Evolutionary conservation across 345 rosid genomes (phyloP).

Genomic region (Citrus sp.): DNA sequence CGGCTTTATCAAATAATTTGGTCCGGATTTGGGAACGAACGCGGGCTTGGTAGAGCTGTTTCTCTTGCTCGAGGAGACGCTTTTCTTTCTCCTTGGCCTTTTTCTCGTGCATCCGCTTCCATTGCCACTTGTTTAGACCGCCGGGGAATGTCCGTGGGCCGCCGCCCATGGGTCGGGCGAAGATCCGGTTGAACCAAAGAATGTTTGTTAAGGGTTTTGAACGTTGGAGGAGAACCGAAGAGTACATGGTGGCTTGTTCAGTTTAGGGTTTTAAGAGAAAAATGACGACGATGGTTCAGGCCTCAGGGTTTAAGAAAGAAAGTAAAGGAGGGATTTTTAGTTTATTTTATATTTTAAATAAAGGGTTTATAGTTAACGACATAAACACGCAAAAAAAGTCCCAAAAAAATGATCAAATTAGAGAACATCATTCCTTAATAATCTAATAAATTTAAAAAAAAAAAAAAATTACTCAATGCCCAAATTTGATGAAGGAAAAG

Average conservation of each 20-base stretch:
- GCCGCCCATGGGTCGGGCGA: conserved; percentile 77
- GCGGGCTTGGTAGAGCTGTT: conserved; percentile 80
- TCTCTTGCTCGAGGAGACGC: conserved; percentile 82
- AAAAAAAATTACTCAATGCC: too few species aligned
- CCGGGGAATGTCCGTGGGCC: conserved; percentile 97
- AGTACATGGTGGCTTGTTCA: conserved; percentile 24
- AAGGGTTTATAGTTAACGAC: not conserved
- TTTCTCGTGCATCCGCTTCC: conserved; percentile 99
- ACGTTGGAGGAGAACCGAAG: conserved; percentile 28
- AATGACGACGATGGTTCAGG: not conserved
- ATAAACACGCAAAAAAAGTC: not conserved
- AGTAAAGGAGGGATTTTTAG: not conserved
- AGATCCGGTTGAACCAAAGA: conserved; percentile 25
- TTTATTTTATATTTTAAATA: too few species aligned
- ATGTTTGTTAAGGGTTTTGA: conserved; percentile 22
- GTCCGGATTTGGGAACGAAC: conserved; percentile 71
- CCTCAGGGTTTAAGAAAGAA: not conserved
- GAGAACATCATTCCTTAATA: not conserved
- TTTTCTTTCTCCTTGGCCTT: conserved; percentile 85
- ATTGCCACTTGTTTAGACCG: conserved; percentile 95
- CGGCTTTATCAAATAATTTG: conserved; percentile 35
- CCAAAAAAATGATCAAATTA: too few species aligned
- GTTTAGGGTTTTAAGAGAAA: conserved; percentile 15
- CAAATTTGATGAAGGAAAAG: too few species aligned
- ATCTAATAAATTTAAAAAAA: not conserved